Percentiles rank a stretch among this genome's conserved stretches.
Evolutionary conservation across 805 yeast genomes (phyloP).

Genomic region (Wickerhamiella parazyma): DNA sequence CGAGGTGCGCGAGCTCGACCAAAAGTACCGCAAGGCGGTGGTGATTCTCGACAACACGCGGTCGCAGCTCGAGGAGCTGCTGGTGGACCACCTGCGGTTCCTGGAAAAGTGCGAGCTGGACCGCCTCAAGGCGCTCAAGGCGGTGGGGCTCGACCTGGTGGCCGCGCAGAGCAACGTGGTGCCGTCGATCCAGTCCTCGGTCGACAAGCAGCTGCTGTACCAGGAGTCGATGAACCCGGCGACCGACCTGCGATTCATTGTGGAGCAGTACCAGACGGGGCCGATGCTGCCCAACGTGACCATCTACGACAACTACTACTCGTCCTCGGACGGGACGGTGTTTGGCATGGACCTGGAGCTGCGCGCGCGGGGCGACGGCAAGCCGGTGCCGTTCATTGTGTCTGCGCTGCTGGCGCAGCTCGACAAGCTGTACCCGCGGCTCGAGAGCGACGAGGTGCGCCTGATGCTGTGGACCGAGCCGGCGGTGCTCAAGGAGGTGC

Average conservation of each 20-base stretch:
- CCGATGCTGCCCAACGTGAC: conserved; percentile 57
- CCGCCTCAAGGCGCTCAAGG: conserved; percentile 60
- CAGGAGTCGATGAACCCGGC: conserved; percentile 64
- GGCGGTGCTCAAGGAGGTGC: conserved; percentile 47
- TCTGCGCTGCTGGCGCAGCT: conserved; percentile 50
- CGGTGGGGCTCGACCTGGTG: conserved; percentile 58
- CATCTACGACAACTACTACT: conserved; percentile 68
- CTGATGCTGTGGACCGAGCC: conserved; percentile 55
- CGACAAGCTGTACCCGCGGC: conserved; percentile 52
- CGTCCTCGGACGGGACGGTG: conserved; percentile 50
- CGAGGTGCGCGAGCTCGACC: conserved; percentile 48
- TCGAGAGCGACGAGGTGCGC: conserved; percentile 55
- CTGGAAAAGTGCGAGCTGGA: conserved; percentile 77
- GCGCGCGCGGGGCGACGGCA: conserved; percentile 56
- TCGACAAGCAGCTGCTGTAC: conserved; percentile 46
- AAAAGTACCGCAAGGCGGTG: conserved; percentile 40
- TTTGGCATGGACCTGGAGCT: conserved; percentile 70
- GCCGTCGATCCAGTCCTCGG: conserved; percentile 40
- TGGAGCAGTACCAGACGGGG: conserved; percentile 62
- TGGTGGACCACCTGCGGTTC: conserved; percentile 57
- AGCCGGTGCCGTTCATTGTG: conserved; percentile 55
- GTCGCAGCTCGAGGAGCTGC: conserved; percentile 56
- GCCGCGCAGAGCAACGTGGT: conserved; percentile 51
- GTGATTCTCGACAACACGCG: conserved; percentile 48
- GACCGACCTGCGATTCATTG: conserved; percentile 49